phyloP scores from a whole-genome alignment of 164 flowering plant genomes.

The Berberis thunbergii region DNA sequence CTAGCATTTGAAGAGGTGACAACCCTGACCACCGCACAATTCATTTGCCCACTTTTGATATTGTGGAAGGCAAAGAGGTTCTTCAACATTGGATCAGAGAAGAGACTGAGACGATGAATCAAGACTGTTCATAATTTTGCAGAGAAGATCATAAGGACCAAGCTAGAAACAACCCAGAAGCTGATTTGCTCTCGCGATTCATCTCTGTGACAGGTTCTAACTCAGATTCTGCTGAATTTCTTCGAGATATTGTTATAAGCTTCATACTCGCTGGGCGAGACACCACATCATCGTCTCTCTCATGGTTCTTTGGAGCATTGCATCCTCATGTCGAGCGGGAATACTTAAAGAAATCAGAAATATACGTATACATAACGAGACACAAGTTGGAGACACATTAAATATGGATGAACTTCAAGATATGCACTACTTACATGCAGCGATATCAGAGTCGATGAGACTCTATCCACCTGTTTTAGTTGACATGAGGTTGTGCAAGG shows the following conservation, averaged over 20 bases:
- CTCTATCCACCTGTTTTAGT: constrained; percentile 4
- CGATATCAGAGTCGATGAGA: constrained; percentile 31
- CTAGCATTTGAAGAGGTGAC: constrained; percentile 5
- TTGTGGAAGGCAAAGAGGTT: background rate
- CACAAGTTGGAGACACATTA: constrained; percentile 9
- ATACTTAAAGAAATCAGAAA: constrained; percentile 30
- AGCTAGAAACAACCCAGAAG: background rate
- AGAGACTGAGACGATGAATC: background rate
- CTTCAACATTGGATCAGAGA: constrained; percentile 5
- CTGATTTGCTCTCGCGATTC: constrained; percentile 6
- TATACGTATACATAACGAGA: constrained; percentile 14
- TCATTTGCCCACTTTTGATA: background rate
- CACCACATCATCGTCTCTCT: constrained; percentile 1
- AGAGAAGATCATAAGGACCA: constrained; percentile 4
- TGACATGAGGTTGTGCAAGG: background rate
- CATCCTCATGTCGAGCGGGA: constrained; percentile 23
- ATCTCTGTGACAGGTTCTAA: background rate
- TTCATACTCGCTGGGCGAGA: constrained; percentile 8
- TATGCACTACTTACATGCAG: constrained; percentile 54
- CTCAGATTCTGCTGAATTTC: constrained; percentile 2
- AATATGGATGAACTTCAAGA: constrained; percentile 33
- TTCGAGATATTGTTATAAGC: constrained; percentile 8
- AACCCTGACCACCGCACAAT: background rate
- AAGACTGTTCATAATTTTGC: constrained; percentile 8
- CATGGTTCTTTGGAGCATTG: constrained; percentile 6